These are phyloP conservation scores for Malus asiatica DNA, from an alignment of 306 rosid genomes.

Conservation along the genomic window DNA sequence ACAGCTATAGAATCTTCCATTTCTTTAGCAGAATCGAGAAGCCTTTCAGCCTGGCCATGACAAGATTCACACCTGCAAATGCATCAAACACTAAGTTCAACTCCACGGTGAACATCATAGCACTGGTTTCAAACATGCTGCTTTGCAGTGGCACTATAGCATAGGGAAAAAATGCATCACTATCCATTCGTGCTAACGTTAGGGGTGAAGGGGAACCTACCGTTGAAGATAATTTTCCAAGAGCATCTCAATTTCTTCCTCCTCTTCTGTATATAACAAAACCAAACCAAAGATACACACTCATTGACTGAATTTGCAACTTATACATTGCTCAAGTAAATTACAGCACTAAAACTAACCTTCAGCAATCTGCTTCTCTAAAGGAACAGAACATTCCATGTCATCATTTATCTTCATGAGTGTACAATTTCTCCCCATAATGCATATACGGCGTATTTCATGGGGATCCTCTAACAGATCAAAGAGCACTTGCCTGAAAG, in stretches of 20 bases:
- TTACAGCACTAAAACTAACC: slow-evolving; percentile 38
- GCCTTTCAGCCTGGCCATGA: slow-evolving; percentile 97
- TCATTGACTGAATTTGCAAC: background rate
- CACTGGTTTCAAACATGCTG: background rate
- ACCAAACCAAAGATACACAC: slow-evolving; percentile 15
- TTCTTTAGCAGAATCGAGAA: slow-evolving; percentile 97
- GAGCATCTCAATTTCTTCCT: slow-evolving; percentile 99
- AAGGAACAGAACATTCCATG: slow-evolving; percentile 65
- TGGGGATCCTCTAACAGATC: slow-evolving; percentile 91
- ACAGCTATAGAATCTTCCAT: slow-evolving; percentile 99
- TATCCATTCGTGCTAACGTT: background rate
- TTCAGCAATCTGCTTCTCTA: slow-evolving; percentile 86
- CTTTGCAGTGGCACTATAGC: background rate
- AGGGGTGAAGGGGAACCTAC: slow-evolving; percentile 18
- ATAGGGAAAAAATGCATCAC: background rate
- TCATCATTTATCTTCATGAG: slow-evolving; percentile 42
- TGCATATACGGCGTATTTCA: slow-evolving; percentile 81
- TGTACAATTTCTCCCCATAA: slow-evolving; percentile 86
- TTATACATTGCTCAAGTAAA: slow-evolving; percentile 8
- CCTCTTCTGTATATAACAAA: slow-evolving; percentile 67
- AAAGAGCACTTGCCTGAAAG: slow-evolving; percentile 88
- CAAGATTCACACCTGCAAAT: slow-evolving; percentile 90
- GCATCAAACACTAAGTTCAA: slow-evolving; percentile 23
- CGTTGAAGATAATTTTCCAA: slow-evolving; percentile 98
- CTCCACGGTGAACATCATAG: slow-evolving; percentile 7